These are phyloP conservation scores for Saturnispora zaruensis DNA, from an alignment of 805 yeast genomes.

Conservation along the genomic window DNA sequence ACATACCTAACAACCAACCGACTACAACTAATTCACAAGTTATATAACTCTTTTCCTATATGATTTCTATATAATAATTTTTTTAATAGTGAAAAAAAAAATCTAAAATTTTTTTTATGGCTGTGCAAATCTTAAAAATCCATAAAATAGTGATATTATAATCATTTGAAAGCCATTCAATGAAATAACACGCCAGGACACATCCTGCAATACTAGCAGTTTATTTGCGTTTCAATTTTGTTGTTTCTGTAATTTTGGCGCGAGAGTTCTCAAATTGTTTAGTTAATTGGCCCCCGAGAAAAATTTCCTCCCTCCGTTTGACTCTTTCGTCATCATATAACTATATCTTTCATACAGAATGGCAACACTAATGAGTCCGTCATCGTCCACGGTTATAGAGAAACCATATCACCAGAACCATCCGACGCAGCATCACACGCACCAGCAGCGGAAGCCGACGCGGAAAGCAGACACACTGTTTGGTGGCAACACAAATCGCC, in stretches of 20 bases:
- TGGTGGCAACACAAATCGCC: conserved; percentile 9
- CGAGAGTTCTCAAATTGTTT: neutral
- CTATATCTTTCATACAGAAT: neutral
- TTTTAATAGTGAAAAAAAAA: neutral
- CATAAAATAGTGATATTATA: neutral
- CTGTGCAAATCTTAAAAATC: neutral
- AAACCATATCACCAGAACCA: neutral
- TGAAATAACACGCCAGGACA: no score
- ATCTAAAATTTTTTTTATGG: neutral
- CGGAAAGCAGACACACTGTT: neutral
- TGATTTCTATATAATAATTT: neutral
- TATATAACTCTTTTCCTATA: neutral
- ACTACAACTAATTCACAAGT: neutral
- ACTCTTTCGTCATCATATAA: neutral
- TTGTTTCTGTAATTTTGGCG: neutral
- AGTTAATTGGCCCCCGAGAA: neutral
- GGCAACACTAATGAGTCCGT: conserved; percentile 5
- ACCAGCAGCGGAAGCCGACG: neutral
- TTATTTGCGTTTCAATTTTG: neutral
- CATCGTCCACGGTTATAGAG: neutral
- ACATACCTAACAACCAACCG: neutral
- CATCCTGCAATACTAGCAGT: no score
- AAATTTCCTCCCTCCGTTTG: neutral
- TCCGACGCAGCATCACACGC: conserved; percentile 1
- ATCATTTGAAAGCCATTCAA: neutral